These are phyloP conservation scores for Trametopsis cervina DNA, from an alignment of 768 basidiomycete species.

Conservation along the genomic window DNA sequence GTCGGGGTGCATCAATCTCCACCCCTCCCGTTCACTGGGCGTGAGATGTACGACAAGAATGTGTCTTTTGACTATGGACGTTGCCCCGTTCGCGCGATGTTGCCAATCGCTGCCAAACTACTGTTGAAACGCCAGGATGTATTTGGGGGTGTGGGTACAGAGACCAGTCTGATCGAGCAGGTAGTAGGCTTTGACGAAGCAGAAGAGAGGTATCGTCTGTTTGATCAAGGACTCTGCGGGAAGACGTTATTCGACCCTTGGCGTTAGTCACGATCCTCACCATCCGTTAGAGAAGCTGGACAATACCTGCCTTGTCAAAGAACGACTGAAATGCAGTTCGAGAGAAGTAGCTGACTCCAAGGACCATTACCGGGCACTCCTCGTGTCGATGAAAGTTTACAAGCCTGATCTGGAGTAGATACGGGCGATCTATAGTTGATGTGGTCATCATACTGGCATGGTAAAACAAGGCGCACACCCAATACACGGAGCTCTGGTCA, in stretches of 20 bases:
- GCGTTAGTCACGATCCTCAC: constrained; percentile 24
- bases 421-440: too few relatives aligned
- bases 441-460: too few relatives aligned
- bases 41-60: constrained; percentile 67
- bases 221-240: constrained; percentile 67
- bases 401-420: too few relatives aligned
- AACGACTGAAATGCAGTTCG: too few relatives aligned
- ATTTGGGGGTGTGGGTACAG: constrained; percentile 62
- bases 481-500: too few relatives aligned
- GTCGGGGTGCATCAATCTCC: constrained; percentile 63
- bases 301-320: too few relatives aligned
- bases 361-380: too few relatives aligned
- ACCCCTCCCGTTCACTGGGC: constrained; percentile 47
- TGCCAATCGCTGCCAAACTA: constrained; percentile 63
- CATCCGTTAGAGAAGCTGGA: too few relatives aligned
- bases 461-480: too few relatives aligned
- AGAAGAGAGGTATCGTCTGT: constrained; percentile 50
- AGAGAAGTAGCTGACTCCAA: too few relatives aligned
- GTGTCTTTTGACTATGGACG: constrained; percentile 76
- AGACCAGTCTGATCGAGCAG: constrained; percentile 58
- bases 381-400: too few relatives aligned
- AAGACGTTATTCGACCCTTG: constrained; percentile 77
- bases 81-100: constrained; percentile 74
- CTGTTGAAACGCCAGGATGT: constrained; percentile 65
- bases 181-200: constrained; percentile 58